Evolutionary conservation across 2,329 filamentous ascomycete species (phyloP), one percentile per base, ranked within the genome.

Genomic region (Trichoderma breve): DNA sequence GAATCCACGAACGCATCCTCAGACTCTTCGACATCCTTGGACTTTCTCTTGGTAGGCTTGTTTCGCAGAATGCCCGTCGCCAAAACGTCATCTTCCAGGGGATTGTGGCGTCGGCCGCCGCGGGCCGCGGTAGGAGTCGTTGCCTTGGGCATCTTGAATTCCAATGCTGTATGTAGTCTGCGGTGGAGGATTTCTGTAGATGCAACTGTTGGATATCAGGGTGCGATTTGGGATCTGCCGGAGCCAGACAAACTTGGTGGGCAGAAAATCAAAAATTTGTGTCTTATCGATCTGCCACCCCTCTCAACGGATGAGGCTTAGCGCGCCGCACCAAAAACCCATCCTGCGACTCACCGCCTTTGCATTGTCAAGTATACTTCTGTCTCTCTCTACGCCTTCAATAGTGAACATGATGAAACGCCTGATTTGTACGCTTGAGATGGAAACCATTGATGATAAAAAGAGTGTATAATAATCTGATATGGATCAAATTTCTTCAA

Each of bases 21-120:
- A 72, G 90, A 87, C 72, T 88, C 88, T 65, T 86, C 88, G 67
- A 85, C 86, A 65, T 85, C 87, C 81, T 90, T 92, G 75, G 86
- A 84, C 81, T 90, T 92, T 76, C 87, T 87, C 84, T 93, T 93
- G 76, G 90, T 90, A 34, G 89, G 86, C 86, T 95, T 91, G 80
- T 90, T 90, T 84, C 95, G 89, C 78, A 95, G 81, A 75, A 91
- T 85, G 73, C 91, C 87, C 72, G 91, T 87, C 76, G 93, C 86
- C 76, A 91, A 83, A 79, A 98, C 87, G 78, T 98, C 96, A 79
- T 97, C 93, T 77, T 95, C 92, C 73, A 99, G 91, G 53, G 95
- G 95, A 76, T 97, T 97, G 83, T 98, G 95, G 75, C 93, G 90
- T 78, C 91, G 90, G 73, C 86, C 86, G 76, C 86, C 86, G 79